Evolutionary conservation across 1,284 basidiomycete genomes (phyloP).

Genomic region (Kalmanozyma brasiliensis): DNA sequence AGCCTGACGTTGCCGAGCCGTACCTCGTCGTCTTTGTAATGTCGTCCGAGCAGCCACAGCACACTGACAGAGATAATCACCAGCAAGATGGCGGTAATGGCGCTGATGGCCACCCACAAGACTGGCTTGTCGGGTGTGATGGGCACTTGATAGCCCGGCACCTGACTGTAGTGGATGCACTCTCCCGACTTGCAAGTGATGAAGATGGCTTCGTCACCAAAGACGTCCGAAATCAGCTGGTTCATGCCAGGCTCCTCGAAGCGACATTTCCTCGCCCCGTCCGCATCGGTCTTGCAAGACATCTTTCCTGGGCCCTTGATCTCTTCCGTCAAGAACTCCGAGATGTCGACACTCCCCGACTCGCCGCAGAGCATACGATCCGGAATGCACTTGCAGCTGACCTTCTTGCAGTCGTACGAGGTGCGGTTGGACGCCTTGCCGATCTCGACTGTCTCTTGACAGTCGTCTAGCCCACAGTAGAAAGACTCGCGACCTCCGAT

Average conservation of each 20-base stretch:
- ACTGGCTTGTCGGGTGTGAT: conserved; percentile 34
- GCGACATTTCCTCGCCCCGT: conserved; percentile 73
- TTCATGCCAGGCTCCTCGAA: conserved; percentile 99
- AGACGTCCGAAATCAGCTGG: conserved; percentile 88
- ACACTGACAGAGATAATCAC: conserved; percentile 71
- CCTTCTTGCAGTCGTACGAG: conserved; percentile 73
- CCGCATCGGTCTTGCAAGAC: conserved; percentile 75
- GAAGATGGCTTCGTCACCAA: conserved; percentile 89
- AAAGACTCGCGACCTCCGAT: conserved; percentile 92
- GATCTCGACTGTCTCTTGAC: conserved; percentile 70
- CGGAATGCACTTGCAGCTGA: conserved; percentile 90
- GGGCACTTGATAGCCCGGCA: conserved; percentile 75
- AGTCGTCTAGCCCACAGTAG: conserved; percentile 85
- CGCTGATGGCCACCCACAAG: conserved; percentile 83
- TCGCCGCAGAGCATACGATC: conserved; percentile 94
- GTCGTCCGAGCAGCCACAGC: conserved; percentile 60
- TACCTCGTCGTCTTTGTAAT: conserved; percentile 53
- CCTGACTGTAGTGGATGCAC: conserved; percentile 90
- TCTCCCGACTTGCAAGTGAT: conserved; percentile 88
- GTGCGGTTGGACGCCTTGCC: conserved; percentile 29
- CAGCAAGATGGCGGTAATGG: conserved; percentile 76
- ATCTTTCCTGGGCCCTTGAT: conserved; percentile 92
- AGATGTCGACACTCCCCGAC: conserved; percentile 94
- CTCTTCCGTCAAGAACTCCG: conserved; percentile 87
- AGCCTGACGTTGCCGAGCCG: conserved; percentile 37